A percentile compares a stretch with the other conserved stretches of the same genome.
Conservation (phyloP, 2,329 filamentous ascomycete species). For the Alternaria rosae region DNA sequence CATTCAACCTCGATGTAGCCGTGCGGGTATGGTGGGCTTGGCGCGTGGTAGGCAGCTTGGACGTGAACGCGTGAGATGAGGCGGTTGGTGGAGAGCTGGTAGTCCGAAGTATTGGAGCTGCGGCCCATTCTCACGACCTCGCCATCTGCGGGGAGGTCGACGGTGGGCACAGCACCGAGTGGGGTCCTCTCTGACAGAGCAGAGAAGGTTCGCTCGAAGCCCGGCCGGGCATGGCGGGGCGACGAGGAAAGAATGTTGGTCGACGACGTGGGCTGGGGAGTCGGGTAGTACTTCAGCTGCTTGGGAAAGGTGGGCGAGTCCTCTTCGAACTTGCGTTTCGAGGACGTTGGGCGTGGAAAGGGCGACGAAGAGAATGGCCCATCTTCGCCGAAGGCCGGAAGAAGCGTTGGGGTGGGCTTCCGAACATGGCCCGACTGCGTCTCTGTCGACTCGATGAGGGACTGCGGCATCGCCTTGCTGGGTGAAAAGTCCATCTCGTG, state of each 20-base stretch:
- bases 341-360: slow-evolving; percentile 67
- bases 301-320: slow-evolving; percentile 55
- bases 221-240: slow-evolving; percentile 58
- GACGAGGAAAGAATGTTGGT: slow-evolving; percentile 89
- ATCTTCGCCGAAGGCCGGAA: slow-evolving; percentile 69
- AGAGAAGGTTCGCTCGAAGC: slow-evolving; percentile 64
- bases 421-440: slow-evolving; percentile 50
- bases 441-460: slow-evolving; percentile 38
- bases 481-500: slow-evolving; percentile 46
- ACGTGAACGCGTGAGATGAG: slow-evolving; percentile 94
- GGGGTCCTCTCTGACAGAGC: slow-evolving; percentile 80
- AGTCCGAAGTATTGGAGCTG: slow-evolving; percentile 94
- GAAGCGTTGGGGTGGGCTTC: slow-evolving; percentile 68
- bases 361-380: slow-evolving; percentile 82
- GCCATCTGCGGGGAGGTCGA: slow-evolving; percentile 82
- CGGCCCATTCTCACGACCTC: slow-evolving; percentile 86
- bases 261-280: slow-evolving; percentile 90
- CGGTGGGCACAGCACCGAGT: slow-evolving; percentile 79
- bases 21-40: slow-evolving; percentile 70
- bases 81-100: slow-evolving; percentile 90
- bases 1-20: slow-evolving; percentile 89
- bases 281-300: slow-evolving; percentile 78
- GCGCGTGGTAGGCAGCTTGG: slow-evolving; percentile 81
- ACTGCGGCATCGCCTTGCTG: slow-evolving; percentile 33
- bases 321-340: slow-evolving; percentile 70